Evolutionary conservation across 2,329 filamentous ascomycete species (phyloP), one percentile per base, ranked within the genome.

Genomic region (Daldinia sp.): DNA sequence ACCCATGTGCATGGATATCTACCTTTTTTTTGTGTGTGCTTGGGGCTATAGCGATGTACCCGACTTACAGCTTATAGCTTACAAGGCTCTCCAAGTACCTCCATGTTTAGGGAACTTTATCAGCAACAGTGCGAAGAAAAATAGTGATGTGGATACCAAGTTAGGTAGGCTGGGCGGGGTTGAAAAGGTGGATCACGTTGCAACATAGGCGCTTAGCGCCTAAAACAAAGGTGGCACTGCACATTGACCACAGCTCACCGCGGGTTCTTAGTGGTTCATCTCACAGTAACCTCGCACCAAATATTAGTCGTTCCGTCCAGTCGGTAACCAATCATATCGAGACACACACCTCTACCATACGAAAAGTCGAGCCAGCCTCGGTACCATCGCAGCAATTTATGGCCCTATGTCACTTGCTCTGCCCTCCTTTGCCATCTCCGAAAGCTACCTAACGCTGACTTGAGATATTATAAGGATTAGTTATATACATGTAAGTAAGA

Each of bases 291-390:
- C 44, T 35, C 23, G 53, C 59, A 67, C 67, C 62, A 67, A 59
- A 39, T 18, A 67, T 71, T 70, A 69, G 58, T 30, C 46, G 68
- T 74, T 65, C 75, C 75, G 44, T 20, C 50, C 55, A 35, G 70
- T 67, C 67, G 75, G 75, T 74, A 76, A 74, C 75, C 75, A 76
- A 76, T 76, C 30, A 73, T 2, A 48, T 15, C 26, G 6, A 50
- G 63, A 62, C 67, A 72, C 64, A 70, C 69, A 59, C 53, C 20
- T 44, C 35, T 57, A 28, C 28, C 51, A 42, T 60, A 55, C 44
- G 28, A 44, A 35, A 9, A 57, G 26, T 41, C 57, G 28, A 60
- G 66, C 63, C 60, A 71, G 69, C 69, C 67, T 72, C 69, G 68
- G 67, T 51, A 65, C 42, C 30, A 51, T 62, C 53, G 46, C 46